These are phyloP conservation scores for Populus tremula DNA, from an alignment of 345 rosid species.

Conservation along the genomic window DNA sequence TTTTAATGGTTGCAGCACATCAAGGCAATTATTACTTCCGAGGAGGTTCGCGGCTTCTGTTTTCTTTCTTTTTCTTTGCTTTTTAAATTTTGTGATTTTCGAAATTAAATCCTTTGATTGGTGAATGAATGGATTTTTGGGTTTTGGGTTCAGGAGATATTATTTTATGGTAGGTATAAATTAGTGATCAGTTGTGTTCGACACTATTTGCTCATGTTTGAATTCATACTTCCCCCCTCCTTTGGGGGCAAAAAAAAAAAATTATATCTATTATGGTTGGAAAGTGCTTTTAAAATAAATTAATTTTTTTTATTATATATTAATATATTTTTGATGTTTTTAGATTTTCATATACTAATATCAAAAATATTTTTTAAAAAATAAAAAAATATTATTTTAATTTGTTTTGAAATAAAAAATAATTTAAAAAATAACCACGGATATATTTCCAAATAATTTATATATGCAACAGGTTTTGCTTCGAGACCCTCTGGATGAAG, in stretches of 20 bases:
- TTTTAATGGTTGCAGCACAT: conserved; percentile 58
- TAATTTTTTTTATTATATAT: no score
- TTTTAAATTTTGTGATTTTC: neutral
- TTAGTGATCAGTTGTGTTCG: neutral
- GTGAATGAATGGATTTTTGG: neutral
- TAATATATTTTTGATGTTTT: no score
- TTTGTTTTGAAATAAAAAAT: no score
- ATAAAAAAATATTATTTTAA: no score
- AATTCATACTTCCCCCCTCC: neutral
- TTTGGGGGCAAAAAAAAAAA: neutral
- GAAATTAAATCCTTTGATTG: neutral
- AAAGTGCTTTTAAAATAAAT: no score
- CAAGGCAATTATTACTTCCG: conserved; percentile 91
- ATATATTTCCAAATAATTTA: no score
- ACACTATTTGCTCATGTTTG: neutral
- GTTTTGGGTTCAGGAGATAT: neutral
- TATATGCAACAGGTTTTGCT: conserved; percentile 93
- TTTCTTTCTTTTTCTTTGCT: neutral
- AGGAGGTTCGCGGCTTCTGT: conserved; percentile 58
- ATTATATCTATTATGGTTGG: no score
- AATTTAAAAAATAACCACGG: no score
- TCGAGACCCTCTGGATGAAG: conserved; percentile 74
- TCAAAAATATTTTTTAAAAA: no score
- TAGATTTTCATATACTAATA: no score
- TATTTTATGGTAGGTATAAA: neutral